Conservation (phyloP, 1,139 yeast species). For the Citeromyces hawaiiensis region DNA sequence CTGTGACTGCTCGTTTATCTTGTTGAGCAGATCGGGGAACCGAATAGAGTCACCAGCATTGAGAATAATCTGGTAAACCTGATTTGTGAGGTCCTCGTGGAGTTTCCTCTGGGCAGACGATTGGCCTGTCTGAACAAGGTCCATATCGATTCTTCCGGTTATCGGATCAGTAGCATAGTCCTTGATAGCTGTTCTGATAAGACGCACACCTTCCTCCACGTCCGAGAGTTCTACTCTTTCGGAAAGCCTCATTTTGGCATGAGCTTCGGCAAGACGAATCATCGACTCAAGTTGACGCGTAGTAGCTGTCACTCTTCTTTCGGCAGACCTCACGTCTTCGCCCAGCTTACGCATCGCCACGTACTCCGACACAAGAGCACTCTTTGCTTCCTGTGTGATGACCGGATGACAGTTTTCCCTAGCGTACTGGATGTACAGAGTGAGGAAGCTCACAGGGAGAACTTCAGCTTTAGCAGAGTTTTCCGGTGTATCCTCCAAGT, state of each 20-base stretch:
- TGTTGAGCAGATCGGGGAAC: slow-evolving; percentile 47
- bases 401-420: slow-evolving; percentile 71
- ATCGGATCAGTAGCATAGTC: slow-evolving; percentile 97
- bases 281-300: slow-evolving; percentile 93
- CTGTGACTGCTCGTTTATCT: slow-evolving; percentile 58
- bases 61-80: slow-evolving; percentile 36
- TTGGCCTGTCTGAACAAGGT: slow-evolving; percentile 90
- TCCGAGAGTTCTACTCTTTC: slow-evolving; percentile 60
- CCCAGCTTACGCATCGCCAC: slow-evolving; percentile 93
- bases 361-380: slow-evolving; percentile 77
- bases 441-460: slow-evolving; percentile 76
- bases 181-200: slow-evolving; percentile 86
- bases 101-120: slow-evolving; percentile 76
- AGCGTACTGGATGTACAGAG: slow-evolving; percentile 84
- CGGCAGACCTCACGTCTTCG: slow-evolving; percentile 77
- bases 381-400: slow-evolving; percentile 68
- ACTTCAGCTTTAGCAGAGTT: slow-evolving; percentile 55
- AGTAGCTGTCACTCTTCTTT: slow-evolving; percentile 92
- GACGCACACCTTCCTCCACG: slow-evolving; percentile 88
- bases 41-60: slow-evolving; percentile 28
- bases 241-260: slow-evolving; percentile 88
- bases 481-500: slow-evolving; percentile 76
- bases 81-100: slow-evolving; percentile 61
- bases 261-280: slow-evolving; percentile 93
- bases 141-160: slow-evolving; percentile 96